Base-by-base conservation (phyloP, 108 stramenopile genomes). In the Fistulifera pelliculosa region DNA sequence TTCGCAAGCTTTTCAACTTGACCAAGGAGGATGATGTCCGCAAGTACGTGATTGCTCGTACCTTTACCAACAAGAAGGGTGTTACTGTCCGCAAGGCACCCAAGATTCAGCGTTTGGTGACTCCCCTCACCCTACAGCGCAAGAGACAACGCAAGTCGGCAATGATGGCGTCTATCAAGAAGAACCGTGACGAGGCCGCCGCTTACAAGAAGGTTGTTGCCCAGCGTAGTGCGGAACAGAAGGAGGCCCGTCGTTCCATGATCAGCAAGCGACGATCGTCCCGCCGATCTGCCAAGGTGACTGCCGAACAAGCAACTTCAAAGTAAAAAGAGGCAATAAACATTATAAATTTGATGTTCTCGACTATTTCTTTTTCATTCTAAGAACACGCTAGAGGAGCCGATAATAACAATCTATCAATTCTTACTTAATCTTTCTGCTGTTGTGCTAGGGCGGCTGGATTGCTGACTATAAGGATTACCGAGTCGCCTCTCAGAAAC, bases 1-100 rank as follows among this genome's bases (percentile, higher is more conserved):
- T 99, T 77, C 97, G 99, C 69, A 94, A 94, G 79, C 90, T 99
- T 47, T 99, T 99, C 87, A 96, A 96, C 90, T 77, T 99, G 65
- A 70, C 93, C 80, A 98, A 98, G 90, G 94, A 96, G 21, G 97
- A 98, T 61, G 97, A 99, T 81, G 95, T 98, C n/a, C 74, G 87
- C 60, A 96, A 98, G 75, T 98, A 94, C 65, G 95, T 98, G 60
- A 96, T 99, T 66, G 61, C 78, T 45, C 96, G 97, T 69, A 82
- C 73, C 55, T 96, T 94, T 73, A 94, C 91, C 73, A 88, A 83
- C 84, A 97, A 98, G 90, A 96, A 93, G 74, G 97, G 96, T 42
- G 84, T 81, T 77, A 69, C 70, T 47, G 65, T 78, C 26, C 74
- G 81, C 70, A 98, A 98, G 90, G 70, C 90, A 27, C 96, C 99